These are phyloP conservation scores for Rostrohypoxylon terebratum DNA, from an alignment of 495 filamentous ascomycete species.

Conservation along the genomic window DNA sequence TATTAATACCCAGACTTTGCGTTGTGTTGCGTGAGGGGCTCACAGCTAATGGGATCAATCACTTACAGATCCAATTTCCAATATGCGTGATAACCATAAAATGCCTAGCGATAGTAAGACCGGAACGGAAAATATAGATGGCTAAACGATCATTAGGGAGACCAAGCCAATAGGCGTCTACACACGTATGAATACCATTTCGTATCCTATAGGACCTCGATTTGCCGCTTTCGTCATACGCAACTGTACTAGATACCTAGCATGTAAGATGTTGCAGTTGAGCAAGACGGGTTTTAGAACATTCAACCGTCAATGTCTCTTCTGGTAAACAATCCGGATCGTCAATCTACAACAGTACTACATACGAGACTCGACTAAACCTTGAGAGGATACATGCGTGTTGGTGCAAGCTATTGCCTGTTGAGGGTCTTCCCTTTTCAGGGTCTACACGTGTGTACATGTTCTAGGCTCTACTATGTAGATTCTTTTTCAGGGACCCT, in stretches of 20 bases:
- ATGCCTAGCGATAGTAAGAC: conserved; percentile 21
- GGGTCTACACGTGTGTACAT: conserved; percentile 18
- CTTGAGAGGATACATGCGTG: conserved; percentile 10
- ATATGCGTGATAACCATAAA: conserved; percentile 13
- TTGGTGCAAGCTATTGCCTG: conserved; percentile 16
- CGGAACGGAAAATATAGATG: conserved; percentile 16
- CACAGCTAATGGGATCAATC: conserved; percentile 2
- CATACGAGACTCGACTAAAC: conserved; percentile 12
- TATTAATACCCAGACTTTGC: too few species aligned
- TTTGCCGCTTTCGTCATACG: conserved; percentile 47
- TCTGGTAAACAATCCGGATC: conserved; percentile 23
- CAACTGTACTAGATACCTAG: conserved; percentile 11
- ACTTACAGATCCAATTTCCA: background rate
- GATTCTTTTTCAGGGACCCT: conserved; percentile 18
- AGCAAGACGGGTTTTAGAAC: conserved; percentile 4
- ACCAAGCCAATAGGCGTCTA: conserved; percentile 19
- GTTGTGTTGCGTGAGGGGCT: conserved; percentile 4
- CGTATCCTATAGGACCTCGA: conserved; percentile 22
- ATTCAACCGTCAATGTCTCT: conserved; percentile 22
- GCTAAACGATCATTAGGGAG: background rate
- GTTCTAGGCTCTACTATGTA: conserved; percentile 37
- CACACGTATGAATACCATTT: conserved; percentile 15
- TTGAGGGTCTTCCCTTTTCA: conserved; percentile 23
- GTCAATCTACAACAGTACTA: conserved; percentile 11
- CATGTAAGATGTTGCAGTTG: conserved; percentile 24